Evolutionary conservation across 2,329 filamentous ascomycete species (phyloP), one percentile per base, ranked within the genome.

Genomic region (Fusarium sp.): DNA sequence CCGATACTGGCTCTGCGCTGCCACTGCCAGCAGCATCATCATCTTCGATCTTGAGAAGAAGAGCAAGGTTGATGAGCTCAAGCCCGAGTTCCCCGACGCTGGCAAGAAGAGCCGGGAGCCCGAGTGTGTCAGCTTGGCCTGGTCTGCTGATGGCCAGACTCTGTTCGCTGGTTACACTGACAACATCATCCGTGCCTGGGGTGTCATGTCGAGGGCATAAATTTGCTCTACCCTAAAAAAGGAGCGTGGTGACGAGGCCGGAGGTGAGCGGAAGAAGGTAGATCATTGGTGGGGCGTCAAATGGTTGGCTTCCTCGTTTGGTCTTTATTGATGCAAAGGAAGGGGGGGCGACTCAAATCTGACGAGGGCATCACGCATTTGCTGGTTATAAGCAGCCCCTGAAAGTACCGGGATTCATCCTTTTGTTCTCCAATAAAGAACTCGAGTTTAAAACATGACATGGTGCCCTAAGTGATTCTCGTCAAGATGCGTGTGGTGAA

Each of bases 41-140:
- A 98, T 99, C 91, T 99, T 99, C 89, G 96, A 99, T 85, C 92
- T 99, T 80, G 96, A 99, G 94, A 99, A 99, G 95, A 99, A 99
- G 95, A 97, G 93, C 93, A 98, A 98, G 93, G 96, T 98, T 84
- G 96, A 98, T 83, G 96, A 98, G 92, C 93, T 99, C 87, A 98
- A 97, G 93, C 96, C 96, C 80, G 96, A 99, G 87, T 98, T 96
- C 90, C 90, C 95, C 84, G 97, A 95, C 85, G 93, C 95, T 85
- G 94, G 95, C 89, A 98, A 98, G 94, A 98, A 98, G 94, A 95
- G 93, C 92, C 92, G 95, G 85, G 96, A 98, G 88, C 96, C 96
- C 82, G 96, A 98, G 93, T 98, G 96, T 87, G 93, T 99, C 83
- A 94, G 91, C 85, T 91, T 99, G 88, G 96, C 96, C 85, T 99